Evolutionary conservation across 192 early-diverging fungal species (phyloP).

Genomic region (Rhizoclosmatium globosum): DNA sequence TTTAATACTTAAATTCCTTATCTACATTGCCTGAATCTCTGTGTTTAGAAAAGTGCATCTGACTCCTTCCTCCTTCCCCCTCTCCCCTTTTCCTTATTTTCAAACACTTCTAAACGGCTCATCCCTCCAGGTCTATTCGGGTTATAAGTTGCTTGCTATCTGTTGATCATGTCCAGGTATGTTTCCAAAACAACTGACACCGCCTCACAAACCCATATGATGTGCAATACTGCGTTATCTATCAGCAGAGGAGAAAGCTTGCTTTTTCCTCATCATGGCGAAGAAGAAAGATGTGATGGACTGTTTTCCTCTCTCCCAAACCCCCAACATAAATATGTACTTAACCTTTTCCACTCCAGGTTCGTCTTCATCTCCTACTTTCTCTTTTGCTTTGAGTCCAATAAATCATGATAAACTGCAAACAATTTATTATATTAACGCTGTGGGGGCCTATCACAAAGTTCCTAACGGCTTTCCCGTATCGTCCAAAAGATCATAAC

Average conservation of each 20-base stretch:
- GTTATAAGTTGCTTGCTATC: too few relatives aligned
- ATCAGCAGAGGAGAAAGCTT: background rate
- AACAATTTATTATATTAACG: background rate
- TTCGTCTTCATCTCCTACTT: too few relatives aligned
- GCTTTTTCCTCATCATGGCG: background rate
- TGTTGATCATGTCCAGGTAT: too few relatives aligned
- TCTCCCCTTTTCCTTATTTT: background rate
- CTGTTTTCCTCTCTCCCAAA: background rate
- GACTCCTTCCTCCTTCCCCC: background rate
- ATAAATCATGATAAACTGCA: background rate
- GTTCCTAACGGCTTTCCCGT: background rate
- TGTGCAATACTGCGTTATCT: slow-evolving; percentile 15
- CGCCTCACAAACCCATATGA: slow-evolving; percentile 2
- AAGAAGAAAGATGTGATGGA: background rate
- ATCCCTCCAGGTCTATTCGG: too few relatives aligned
- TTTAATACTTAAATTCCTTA: slow-evolving; percentile 32
- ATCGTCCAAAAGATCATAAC: slow-evolving; percentile 8
- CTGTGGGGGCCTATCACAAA: background rate
- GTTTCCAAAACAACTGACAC: too few relatives aligned
- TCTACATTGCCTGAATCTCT: slow-evolving; percentile 33
- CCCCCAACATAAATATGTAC: background rate
- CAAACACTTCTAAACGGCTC: background rate
- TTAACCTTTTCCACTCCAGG: background rate
- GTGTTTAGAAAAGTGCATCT: slow-evolving; percentile 35
- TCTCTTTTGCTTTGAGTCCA: background rate